Conservation (phyloP, 257 asterid genomes). For the Solanum raphanifolium region DNA sequence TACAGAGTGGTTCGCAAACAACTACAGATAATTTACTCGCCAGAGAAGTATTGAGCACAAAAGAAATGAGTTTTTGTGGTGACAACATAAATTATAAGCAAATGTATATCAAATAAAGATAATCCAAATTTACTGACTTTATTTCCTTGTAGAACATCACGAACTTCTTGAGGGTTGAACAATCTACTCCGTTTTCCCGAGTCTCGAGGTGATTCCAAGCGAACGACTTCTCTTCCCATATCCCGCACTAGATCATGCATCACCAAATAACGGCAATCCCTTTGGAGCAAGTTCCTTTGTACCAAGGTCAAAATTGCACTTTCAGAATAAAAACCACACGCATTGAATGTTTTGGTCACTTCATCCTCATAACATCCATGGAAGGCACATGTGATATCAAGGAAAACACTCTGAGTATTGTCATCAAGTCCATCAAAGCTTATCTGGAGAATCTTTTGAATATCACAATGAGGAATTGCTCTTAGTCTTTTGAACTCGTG, state of each 20-base stretch:
- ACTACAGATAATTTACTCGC: neutral
- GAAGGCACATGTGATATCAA: neutral
- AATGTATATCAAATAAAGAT: neutral
- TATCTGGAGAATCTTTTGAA: neutral
- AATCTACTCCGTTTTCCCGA: neutral
- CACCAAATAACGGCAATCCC: neutral
- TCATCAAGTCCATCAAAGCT: neutral
- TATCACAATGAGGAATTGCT: neutral
- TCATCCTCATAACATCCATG: neutral
- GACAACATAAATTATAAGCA: neutral
- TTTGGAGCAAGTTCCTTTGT: neutral
- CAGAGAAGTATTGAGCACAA: neutral
- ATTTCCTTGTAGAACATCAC: neutral
- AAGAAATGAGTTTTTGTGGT: neutral
- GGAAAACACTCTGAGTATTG: neutral
- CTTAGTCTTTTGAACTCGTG: neutral
- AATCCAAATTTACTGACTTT: neutral
- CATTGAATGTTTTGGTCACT: neutral
- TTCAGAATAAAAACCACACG: neutral
- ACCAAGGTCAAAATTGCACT: neutral
- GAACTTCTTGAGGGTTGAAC: neutral
- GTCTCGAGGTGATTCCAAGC: neutral
- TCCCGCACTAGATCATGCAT: neutral
- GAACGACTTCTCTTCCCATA: neutral
- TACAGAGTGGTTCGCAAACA: neutral